Evolutionary conservation across 345 rosid genomes (phyloP), one percentile per base, ranked within the genome.

Genomic region (Populus simonii): DNA sequence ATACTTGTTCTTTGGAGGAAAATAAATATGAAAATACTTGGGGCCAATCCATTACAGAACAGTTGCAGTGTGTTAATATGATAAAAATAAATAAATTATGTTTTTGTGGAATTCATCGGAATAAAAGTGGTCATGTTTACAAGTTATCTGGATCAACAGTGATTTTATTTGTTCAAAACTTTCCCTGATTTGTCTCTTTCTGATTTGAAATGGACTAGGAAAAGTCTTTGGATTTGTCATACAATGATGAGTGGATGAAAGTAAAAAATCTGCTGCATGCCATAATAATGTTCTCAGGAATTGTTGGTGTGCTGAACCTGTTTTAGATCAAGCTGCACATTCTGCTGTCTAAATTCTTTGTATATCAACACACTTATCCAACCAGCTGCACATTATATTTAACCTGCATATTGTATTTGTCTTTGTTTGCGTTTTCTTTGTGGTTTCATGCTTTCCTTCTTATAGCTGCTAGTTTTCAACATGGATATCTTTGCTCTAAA

Each of bases 401-500:
- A 68, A 80, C 29, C 55, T 71, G 71, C 15, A 66, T 31, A 53
- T 25, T 27, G 33, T 45, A 35, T 69, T 41, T 7, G 11, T 68
- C 29, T 73, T 53, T 39, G 13, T 20, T 15, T 49, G 49, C 29
- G 7, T 18, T 16, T 68, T 74, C 41, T 6, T 39, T 55, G 2
- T 27, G 36, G 73, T 59, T 16, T 75, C 25, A 6, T 3, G 8
- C 17, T 55, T 68, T 68, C 38, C 70, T 63, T 72, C 17, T 36
- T 33, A 25, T 10, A 33, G 70, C 47, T 33, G 61, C 45, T 61
- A 25, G 71, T 80, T 78, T 69, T 80, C 39, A 82, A 77, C 43
- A 33, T 41, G 65, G 16, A 16, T 18, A 61, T 18, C 77, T 67
- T 75, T 84, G 29, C 70, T 71, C 31, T 72, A 23, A 65, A 76